Conservation (phyloP, 257 asterid species). For the Forsythia viridissima region DNA sequence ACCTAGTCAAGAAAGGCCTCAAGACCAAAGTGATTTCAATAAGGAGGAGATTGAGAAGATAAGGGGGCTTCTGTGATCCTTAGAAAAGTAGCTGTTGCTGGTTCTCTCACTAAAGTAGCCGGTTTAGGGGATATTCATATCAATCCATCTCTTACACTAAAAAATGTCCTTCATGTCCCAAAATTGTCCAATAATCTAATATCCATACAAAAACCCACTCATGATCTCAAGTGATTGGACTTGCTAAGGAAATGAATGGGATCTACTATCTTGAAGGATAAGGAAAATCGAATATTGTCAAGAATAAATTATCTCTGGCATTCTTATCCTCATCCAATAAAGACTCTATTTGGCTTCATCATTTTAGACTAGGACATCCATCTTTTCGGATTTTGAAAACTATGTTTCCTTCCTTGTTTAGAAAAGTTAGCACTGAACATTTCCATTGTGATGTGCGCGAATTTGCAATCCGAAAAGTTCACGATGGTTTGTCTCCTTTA, state of each 20-base stretch:
- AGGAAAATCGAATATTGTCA: neutral
- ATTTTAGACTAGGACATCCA: slow-evolving; percentile 10
- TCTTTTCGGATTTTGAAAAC: neutral
- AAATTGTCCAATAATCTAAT: neutral
- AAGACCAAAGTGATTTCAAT: no score
- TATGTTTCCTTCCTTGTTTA: neutral
- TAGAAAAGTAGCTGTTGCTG: neutral
- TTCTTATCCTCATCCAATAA: slow-evolving; percentile 5
- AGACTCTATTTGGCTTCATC: slow-evolving; percentile 10
- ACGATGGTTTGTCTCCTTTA: neutral
- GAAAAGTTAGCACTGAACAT: no score
- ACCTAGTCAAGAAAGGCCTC: no score
- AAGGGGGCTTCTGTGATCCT: no score
- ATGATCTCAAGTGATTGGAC: neutral
- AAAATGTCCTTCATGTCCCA: slow-evolving; percentile 12
- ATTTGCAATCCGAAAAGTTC: neutral
- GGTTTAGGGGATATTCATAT: neutral
- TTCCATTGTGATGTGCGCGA: slow-evolving; percentile 15
- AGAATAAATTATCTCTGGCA: neutral
- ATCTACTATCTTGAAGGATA: slow-evolving; percentile 10
- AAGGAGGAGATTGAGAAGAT: no score
- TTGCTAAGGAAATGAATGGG: neutral
- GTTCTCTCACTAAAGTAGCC: neutral
- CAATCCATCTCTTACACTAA: neutral
- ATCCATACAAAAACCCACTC: slow-evolving; percentile 2